Conservation (phyloP, 208 protist species). For the Acanthamoeba triangularis region DNA sequence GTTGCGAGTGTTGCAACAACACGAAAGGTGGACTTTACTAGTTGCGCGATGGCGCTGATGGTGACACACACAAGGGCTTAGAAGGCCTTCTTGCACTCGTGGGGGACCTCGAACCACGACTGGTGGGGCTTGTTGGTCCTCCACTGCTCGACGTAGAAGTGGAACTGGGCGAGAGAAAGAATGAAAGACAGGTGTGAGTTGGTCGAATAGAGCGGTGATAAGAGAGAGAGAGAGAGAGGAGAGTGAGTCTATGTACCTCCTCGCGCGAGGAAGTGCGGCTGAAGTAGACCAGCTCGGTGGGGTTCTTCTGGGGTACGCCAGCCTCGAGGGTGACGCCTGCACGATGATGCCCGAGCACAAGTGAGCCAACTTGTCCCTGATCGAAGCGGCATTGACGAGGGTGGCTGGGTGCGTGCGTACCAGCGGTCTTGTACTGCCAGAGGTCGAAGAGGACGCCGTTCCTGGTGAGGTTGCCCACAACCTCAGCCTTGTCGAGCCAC, state of each 20-base stretch:
- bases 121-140: constrained; percentile 12
- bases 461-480: constrained; percentile 1
- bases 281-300: constrained; percentile 47
- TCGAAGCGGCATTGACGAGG: not conserved
- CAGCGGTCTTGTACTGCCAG: constrained; percentile 47
- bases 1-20: too few relatives aligned
- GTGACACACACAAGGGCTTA: not conserved
- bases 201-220: too few relatives aligned
- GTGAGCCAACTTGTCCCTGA: not conserved
- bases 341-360: too few relatives aligned
- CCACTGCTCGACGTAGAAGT: constrained; percentile 20
- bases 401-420: not conserved
- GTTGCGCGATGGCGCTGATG: too few relatives aligned
- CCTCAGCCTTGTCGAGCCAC: constrained; percentile 20
- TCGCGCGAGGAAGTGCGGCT: not conserved
- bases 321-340: constrained; percentile 13
- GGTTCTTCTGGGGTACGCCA: constrained; percentile 27
- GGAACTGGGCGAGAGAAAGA: not conserved
- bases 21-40: too few relatives aligned
- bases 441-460: constrained; percentile 19
- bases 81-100: not conserved
- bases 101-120: constrained; percentile 30
- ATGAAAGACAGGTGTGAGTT: too few relatives aligned
- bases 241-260: too few relatives aligned
- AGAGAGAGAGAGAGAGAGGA: too few relatives aligned